phyloP scores from a whole-genome alignment of 345 rosid species.

The Garcia nutans region DNA sequence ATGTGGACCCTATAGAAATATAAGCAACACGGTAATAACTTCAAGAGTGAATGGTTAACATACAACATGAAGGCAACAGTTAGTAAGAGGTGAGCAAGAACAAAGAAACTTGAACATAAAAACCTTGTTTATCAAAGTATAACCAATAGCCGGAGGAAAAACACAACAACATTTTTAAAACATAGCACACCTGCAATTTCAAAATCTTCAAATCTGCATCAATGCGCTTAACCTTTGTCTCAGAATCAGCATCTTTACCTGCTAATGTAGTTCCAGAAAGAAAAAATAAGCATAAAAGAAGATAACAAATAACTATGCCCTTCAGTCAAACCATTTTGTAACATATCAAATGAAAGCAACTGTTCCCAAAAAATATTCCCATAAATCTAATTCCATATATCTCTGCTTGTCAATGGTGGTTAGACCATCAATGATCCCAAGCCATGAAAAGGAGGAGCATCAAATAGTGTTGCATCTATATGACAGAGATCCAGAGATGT shows the following conservation, averaged over 20 bases:
- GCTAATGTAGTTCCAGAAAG: constrained; percentile 3
- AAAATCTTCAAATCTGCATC: constrained; percentile 86
- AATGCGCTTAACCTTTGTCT: constrained; percentile 55
- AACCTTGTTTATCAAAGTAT: neutral
- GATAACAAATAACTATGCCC: neutral
- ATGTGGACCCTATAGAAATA: neutral
- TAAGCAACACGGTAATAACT: neutral
- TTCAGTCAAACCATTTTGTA: no score
- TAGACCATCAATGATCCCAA: neutral
- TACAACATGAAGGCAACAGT: neutral
- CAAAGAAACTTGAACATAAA: neutral
- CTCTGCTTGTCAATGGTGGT: neutral
- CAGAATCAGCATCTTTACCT: constrained; percentile 50
- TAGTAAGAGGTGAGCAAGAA: neutral
- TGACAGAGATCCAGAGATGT: neutral
- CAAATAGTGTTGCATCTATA: neutral
- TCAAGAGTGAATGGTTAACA: neutral
- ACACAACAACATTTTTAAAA: constrained; percentile 1
- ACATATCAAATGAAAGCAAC: no score
- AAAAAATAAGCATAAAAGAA: neutral
- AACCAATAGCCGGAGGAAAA: constrained; percentile 3
- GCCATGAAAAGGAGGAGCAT: neutral
- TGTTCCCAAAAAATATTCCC: no score
- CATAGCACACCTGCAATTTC: constrained; percentile 67
- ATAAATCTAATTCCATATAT: no score